Conservation (phyloP, 257 asterid species). For the Nicotiana benthamiana region DNA sequence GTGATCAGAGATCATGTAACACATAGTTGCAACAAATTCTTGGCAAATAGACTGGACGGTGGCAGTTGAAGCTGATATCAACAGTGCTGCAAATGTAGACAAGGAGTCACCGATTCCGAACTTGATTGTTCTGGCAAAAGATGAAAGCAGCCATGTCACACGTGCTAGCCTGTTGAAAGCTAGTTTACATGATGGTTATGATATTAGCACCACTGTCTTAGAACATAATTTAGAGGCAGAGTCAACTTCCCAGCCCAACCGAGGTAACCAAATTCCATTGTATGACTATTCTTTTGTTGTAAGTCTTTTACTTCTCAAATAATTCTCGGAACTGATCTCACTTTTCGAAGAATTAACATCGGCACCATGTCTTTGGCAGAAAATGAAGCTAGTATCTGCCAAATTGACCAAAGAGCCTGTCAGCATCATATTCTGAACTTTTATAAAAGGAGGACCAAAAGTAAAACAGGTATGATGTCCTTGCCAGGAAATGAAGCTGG, state of each 20-base stretch:
- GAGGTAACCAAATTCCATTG: not conserved
- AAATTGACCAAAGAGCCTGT: not conserved
- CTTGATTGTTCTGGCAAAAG: not conserved
- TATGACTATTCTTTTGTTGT: not conserved
- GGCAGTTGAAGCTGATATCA: not conserved
- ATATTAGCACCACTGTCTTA: not conserved
- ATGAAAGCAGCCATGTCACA: not conserved
- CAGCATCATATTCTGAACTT: not conserved
- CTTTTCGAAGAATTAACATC: not conserved
- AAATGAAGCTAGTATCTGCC: not conserved
- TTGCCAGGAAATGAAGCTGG: not conserved
- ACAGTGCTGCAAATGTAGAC: not conserved
- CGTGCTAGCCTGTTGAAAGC: not conserved
- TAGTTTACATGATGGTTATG: not conserved
- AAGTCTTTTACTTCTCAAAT: not conserved
- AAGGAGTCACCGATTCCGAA: not conserved
- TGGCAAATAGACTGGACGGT: not conserved
- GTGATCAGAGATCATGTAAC: not conserved
- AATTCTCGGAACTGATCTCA: not conserved
- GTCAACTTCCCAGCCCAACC: not conserved
- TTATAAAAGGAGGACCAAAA: not conserved
- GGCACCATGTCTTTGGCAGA: not conserved
- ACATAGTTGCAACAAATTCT: not conserved
- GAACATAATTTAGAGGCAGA: not conserved
- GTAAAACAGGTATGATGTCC: not conserved